These are phyloP conservation scores for Didymella pomorum DNA, from an alignment of 2,329 filamentous ascomycete genomes.

Conservation along the genomic window DNA sequence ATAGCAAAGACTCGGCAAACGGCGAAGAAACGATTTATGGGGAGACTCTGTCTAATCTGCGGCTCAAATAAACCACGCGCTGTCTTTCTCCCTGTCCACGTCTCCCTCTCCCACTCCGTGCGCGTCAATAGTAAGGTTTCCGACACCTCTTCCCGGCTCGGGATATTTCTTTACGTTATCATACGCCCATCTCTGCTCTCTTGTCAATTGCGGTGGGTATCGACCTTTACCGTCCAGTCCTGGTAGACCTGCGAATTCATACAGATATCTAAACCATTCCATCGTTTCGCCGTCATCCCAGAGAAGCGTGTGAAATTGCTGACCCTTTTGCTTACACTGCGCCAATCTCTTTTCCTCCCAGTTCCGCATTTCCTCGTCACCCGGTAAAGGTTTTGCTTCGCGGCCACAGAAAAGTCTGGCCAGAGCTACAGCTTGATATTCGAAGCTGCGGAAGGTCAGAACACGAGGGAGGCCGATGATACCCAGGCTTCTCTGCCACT, in stretches of 20 bases:
- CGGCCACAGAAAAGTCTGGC: constrained; percentile 59
- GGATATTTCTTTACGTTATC: constrained; percentile 41
- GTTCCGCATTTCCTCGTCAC: constrained; percentile 39
- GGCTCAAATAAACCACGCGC: constrained; percentile 13
- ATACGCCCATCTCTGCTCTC: constrained; percentile 44
- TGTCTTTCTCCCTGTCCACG: constrained; percentile 4
- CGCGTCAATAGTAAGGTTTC: background rate
- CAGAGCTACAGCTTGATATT: constrained; percentile 64
- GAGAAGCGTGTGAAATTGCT: constrained; percentile 62
- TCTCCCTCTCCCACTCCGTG: background rate
- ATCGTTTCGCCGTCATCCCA: constrained; percentile 63
- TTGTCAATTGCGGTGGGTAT: constrained; percentile 27
- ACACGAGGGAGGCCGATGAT: constrained; percentile 62
- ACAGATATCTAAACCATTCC: constrained; percentile 58
- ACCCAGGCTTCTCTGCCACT: constrained; percentile 56
- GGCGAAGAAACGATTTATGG: no score
- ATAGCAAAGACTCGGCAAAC: background rate
- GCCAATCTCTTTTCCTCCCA: constrained; percentile 58
- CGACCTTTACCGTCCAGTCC: constrained; percentile 55
- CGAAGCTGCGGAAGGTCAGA: constrained; percentile 63
- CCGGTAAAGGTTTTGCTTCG: constrained; percentile 44
- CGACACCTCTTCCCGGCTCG: constrained; percentile 20
- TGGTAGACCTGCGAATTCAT: constrained; percentile 59
- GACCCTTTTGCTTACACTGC: constrained; percentile 39
- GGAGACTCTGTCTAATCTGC: background rate